phyloP scores from a whole-genome alignment of 352 stramenopile species.

The Vaucheria bursata region DNA sequence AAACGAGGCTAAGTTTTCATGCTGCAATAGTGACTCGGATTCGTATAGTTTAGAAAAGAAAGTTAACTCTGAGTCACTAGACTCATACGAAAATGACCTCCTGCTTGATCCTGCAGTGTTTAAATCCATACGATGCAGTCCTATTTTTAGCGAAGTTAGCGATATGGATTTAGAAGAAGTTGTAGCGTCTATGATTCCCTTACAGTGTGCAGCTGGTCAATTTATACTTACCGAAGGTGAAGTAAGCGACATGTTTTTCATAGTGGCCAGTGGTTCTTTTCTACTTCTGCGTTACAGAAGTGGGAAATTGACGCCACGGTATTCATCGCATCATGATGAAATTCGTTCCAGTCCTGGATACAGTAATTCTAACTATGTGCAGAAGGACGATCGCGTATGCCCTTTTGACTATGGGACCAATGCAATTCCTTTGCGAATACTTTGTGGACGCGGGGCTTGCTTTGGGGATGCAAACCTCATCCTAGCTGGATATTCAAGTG shows the following conservation, averaged over 20 bases:
- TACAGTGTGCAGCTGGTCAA: slow-evolving; percentile 2
- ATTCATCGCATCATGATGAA: background rate
- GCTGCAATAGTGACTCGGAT: no score
- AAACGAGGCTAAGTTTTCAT: no score
- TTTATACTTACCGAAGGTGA: background rate
- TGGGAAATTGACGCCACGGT: background rate
- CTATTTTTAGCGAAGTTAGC: background rate
- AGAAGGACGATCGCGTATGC: background rate
- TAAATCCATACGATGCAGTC: background rate
- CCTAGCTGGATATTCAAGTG: background rate
- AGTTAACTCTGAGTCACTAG: no score
- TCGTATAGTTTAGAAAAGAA: no score
- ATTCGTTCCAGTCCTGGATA: background rate
- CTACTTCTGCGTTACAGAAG: background rate
- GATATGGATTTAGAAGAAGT: background rate
- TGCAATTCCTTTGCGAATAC: background rate
- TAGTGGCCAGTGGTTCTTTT: slow-evolving; percentile 6
- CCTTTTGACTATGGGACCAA: background rate
- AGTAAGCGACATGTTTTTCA: background rate
- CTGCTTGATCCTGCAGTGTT: slow-evolving; percentile 10
- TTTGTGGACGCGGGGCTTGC: background rate
- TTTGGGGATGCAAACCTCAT: slow-evolving; percentile 9
- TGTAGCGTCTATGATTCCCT: background rate
- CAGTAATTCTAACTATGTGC: background rate
- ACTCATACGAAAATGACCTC: background rate